phyloP scores from a whole-genome alignment of 1,284 basidiomycete genomes.

The Ustilago curta region DNA sequence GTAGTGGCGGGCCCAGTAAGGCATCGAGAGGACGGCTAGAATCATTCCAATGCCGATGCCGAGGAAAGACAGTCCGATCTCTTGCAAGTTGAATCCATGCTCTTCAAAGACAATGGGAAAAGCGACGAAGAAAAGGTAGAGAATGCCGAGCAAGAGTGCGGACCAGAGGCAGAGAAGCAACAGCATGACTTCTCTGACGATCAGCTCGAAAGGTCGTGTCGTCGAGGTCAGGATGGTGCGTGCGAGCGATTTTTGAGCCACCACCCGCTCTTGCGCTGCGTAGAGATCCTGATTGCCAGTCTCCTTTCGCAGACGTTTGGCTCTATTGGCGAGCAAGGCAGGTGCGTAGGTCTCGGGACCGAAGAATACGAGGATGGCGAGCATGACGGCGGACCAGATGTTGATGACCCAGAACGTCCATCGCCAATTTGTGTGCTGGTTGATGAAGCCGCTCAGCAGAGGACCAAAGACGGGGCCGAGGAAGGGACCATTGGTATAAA shows the following conservation, averaged over 20 bases:
- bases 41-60: constrained; percentile 55
- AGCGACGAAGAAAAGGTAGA: constrained; percentile 59
- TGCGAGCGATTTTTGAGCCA: constrained; percentile 29
- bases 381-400: constrained; percentile 59
- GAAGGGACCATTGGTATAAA: constrained; percentile 68
- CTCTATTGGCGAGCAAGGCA: constrained; percentile 60
- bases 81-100: constrained; percentile 54
- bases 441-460: constrained; percentile 60
- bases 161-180: constrained; percentile 44
- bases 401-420: constrained; percentile 67
- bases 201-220: constrained; percentile 33
- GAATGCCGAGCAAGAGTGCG: constrained; percentile 40
- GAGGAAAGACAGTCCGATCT: constrained; percentile 50
- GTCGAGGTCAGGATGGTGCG: constrained; percentile 30
- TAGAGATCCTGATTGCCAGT: constrained; percentile 60
- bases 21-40: constrained; percentile 68
- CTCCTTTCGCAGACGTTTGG: constrained; percentile 63
- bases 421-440: constrained; percentile 64
- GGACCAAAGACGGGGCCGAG: constrained; percentile 59
- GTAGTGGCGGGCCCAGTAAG: constrained; percentile 67
- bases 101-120: constrained; percentile 52
- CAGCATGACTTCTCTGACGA: constrained; percentile 35
- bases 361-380: constrained; percentile 63
- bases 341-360: constrained; percentile 68
- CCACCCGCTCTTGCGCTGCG: constrained; percentile 25